phyloP scores from a whole-genome alignment of 805 yeast genomes.

The Ogataea paraovalis region DNA sequence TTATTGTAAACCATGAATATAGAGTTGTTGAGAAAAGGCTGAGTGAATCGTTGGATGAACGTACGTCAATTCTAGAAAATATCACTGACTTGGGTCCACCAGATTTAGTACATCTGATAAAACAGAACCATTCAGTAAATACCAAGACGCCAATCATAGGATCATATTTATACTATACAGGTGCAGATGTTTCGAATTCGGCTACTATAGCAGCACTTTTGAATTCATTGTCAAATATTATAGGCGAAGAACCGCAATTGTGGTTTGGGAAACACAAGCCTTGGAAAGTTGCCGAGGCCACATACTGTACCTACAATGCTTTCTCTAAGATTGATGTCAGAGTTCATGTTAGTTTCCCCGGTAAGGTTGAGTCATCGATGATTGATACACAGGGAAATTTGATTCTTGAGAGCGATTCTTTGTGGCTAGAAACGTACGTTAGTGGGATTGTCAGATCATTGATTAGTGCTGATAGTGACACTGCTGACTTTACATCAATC shows the following conservation, averaged over 20 bases:
- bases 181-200: slow-evolving; percentile 70
- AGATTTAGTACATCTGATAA: slow-evolving; percentile 52
- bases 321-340: slow-evolving; percentile 63
- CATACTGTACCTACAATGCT: slow-evolving; percentile 62
- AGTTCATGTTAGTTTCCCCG: slow-evolving; percentile 73
- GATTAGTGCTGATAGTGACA: slow-evolving; percentile 63
- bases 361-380: slow-evolving; percentile 56
- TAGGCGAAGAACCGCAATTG: slow-evolving; percentile 57
- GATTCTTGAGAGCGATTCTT: slow-evolving; percentile 43
- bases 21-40: slow-evolving; percentile 50
- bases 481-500: slow-evolving; percentile 60
- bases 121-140: slow-evolving; percentile 26
- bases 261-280: slow-evolving; percentile 78
- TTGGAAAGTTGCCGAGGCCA: slow-evolving; percentile 68
- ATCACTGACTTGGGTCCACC: slow-evolving; percentile 73
- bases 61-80: slow-evolving; percentile 55
- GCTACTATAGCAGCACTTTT: slow-evolving; percentile 76
- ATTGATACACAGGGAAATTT: slow-evolving; percentile 50
- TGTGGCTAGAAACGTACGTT: slow-evolving; percentile 63
- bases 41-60: slow-evolving; percentile 54
- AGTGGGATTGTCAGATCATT: slow-evolving; percentile 74
- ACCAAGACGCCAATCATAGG: slow-evolving; percentile 50
- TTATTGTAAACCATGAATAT: neutral
- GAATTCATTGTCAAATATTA: slow-evolving; percentile 61
- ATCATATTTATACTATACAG: slow-evolving; percentile 69